phyloP scores from a whole-genome alignment of 768 basidiomycete species.

The Lyophyllum shimeji region DNA sequence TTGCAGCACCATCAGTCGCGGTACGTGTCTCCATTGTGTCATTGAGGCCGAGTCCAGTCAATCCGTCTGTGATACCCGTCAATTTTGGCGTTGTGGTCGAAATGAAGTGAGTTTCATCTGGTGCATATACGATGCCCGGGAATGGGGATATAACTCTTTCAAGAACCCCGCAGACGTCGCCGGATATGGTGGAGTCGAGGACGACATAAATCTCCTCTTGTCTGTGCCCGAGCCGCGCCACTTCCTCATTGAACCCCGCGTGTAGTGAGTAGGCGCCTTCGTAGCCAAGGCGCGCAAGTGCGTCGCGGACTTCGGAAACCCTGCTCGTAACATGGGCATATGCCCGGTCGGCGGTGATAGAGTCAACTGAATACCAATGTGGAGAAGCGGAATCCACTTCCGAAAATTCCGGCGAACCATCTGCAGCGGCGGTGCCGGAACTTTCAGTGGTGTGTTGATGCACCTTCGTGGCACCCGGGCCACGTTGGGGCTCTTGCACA shows the following conservation, averaged over 20 bases:
- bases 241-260: neutral
- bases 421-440: too few species aligned
- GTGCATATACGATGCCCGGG: neutral
- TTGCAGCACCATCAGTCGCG: neutral
- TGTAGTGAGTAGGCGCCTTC: neutral
- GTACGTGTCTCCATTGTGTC: neutral
- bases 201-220: constrained; percentile 1
- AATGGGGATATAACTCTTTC: neutral
- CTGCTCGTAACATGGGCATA: neutral
- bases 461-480: too few species aligned
- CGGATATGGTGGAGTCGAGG: neutral
- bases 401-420: too few species aligned
- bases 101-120: neutral
- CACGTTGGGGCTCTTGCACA: too few species aligned
- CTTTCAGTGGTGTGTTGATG: too few species aligned
- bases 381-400: too few species aligned
- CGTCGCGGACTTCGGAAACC: neutral
- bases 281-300: neutral
- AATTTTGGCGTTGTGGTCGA: neutral
- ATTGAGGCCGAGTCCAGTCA: neutral
- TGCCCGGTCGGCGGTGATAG: neutral
- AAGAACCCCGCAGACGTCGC: neutral
- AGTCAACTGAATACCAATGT: too few species aligned
- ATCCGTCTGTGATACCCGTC: neutral
- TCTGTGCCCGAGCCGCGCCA: neutral